phyloP scores from a whole-genome alignment of 176 grass and related monocot genomes.

The Zea luxurians region DNA sequence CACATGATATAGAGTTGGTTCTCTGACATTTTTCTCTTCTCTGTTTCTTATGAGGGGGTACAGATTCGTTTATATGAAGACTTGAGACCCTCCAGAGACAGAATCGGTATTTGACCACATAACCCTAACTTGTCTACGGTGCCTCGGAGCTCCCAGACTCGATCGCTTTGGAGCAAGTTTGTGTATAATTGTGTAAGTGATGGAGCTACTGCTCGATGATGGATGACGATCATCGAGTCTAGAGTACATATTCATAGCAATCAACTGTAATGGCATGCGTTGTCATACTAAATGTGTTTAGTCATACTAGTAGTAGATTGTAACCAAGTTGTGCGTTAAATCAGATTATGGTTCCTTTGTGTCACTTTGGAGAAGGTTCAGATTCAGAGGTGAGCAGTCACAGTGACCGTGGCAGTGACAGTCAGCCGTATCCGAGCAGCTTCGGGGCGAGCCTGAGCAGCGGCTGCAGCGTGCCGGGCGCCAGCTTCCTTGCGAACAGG shows the following conservation, averaged over 20 bases:
- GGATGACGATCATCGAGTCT: neutral
- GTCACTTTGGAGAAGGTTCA: neutral
- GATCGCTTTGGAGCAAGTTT: too few species aligned
- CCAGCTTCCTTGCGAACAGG: conserved; percentile 67
- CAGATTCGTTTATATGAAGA: too few species aligned
- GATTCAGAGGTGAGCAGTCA: neutral
- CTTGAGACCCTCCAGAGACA: too few species aligned
- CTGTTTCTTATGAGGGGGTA: too few species aligned
- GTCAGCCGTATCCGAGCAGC: conserved; percentile 38
- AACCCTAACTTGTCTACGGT: too few species aligned
- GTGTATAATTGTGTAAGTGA: neutral
- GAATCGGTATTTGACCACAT: too few species aligned
- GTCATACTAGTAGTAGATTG: neutral
- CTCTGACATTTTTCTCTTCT: too few species aligned
- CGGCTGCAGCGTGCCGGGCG: conserved; percentile 42
- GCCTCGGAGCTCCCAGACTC: too few species aligned
- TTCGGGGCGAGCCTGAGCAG: conserved; percentile 43
- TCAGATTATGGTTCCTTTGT: neutral
- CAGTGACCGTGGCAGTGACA: neutral
- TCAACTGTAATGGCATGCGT: neutral
- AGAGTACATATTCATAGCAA: neutral
- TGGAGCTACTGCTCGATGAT: neutral
- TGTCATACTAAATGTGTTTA: neutral
- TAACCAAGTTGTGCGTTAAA: neutral
- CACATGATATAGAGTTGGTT: too few species aligned